Evolutionary conservation across 805 yeast species (phyloP).

Genomic region (Lipomyces sp.): DNA sequence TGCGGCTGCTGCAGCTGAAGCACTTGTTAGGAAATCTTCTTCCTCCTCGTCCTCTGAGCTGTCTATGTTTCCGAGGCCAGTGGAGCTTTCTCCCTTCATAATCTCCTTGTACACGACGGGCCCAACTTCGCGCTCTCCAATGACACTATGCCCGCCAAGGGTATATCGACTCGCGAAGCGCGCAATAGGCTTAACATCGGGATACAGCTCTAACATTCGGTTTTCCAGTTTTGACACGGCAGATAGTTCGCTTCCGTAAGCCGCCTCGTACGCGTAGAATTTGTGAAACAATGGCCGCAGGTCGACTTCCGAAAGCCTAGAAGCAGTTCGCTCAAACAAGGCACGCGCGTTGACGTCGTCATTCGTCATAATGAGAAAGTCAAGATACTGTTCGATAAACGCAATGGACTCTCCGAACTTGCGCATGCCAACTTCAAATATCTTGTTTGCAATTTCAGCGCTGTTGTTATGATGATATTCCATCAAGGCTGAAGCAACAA

Average conservation of each 20-base stretch:
- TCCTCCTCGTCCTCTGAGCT: slow-evolving; percentile 12
- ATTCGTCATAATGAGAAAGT: slow-evolving; percentile 64
- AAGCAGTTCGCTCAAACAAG: slow-evolving; percentile 72
- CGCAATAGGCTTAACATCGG: slow-evolving; percentile 49
- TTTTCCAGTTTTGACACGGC: slow-evolving; percentile 64
- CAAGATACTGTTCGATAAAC: slow-evolving; percentile 65
- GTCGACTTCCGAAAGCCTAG: slow-evolving; percentile 47
- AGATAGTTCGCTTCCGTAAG: slow-evolving; percentile 59
- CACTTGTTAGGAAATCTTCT: neutral
- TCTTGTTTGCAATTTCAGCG: slow-evolving; percentile 62
- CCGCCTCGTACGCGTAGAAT: slow-evolving; percentile 66
- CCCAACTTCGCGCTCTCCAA: slow-evolving; percentile 20
- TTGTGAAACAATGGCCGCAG: slow-evolving; percentile 49
- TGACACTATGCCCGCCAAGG: slow-evolving; percentile 24
- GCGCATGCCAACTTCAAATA: slow-evolving; percentile 77
- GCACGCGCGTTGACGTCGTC: slow-evolving; percentile 76
- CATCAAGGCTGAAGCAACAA: slow-evolving; percentile 74
- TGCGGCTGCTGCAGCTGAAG: neutral
- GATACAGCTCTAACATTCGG: slow-evolving; percentile 63
- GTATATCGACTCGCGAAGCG: slow-evolving; percentile 39
- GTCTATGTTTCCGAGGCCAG: neutral
- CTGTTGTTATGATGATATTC: slow-evolving; percentile 63
- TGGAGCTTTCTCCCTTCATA: slow-evolving; percentile 1
- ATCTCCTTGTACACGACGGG: slow-evolving; percentile 17
- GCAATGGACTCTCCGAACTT: slow-evolving; percentile 52